These are phyloP conservation scores for Arctium minus DNA, from an alignment of 129 eudicot genomes.

Conservation along the genomic window DNA sequence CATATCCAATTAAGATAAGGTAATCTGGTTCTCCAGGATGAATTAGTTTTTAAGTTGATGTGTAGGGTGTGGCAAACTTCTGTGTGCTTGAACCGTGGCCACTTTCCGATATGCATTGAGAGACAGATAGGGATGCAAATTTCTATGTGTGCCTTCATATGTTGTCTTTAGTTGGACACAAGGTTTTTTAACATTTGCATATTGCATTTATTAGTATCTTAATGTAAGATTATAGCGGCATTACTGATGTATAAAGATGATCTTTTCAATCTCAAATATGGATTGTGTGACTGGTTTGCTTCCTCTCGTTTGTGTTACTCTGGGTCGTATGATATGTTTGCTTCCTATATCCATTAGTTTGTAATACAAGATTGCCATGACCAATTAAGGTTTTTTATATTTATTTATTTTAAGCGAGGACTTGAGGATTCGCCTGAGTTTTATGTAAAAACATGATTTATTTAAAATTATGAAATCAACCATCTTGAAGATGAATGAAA, in stretches of 20 bases:
- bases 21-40: not conserved
- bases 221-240: not conserved
- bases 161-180: not conserved
- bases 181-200: conserved; percentile 2
- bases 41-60: too few species aligned
- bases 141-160: not conserved
- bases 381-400: not conserved
- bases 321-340: not conserved
- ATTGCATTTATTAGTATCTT: not conserved
- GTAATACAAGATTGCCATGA: not conserved
- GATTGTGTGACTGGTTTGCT: not conserved
- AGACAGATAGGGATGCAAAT: not conserved
- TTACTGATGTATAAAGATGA: not conserved
- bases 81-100: conserved; percentile 4
- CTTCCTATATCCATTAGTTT: not conserved
- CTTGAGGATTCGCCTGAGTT: not conserved
- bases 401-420: not conserved
- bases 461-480: not conserved
- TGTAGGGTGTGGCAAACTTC: not conserved
- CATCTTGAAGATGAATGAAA: not conserved
- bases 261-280: not conserved
- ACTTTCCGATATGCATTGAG: not conserved
- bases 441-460: not conserved
- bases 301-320: not conserved
- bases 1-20: not conserved